These are phyloP conservation scores for Diaporthe citrichinensis DNA, from an alignment of 2,329 filamentous ascomycete species.

Conservation along the genomic window DNA sequence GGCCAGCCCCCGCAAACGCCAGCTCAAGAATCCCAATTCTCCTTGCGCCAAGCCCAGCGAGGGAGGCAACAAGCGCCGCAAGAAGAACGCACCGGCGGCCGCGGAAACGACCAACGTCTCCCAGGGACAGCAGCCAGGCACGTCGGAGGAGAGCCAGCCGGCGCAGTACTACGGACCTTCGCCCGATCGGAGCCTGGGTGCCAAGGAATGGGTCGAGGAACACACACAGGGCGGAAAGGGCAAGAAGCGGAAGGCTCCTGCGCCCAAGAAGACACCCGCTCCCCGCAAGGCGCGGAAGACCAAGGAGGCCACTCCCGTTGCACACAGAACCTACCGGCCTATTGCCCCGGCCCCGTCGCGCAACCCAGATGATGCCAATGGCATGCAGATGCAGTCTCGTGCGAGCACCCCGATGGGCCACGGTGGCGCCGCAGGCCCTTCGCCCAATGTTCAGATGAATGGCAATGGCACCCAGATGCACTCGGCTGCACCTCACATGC, in stretches of 20 bases:
- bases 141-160: neutral
- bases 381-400: neutral
- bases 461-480: neutral
- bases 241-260: slow-evolving; percentile 5
- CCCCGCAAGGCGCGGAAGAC: slow-evolving; percentile 8
- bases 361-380: neutral
- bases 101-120: neutral
- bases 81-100: neutral
- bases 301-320: neutral
- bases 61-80: slow-evolving; percentile 17
- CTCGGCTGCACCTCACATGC: neutral
- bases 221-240: neutral
- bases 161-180: slow-evolving; percentile 9
- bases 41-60: neutral
- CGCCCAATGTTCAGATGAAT: neutral
- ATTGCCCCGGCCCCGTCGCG: slow-evolving; percentile 14
- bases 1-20: neutral
- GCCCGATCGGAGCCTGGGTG: neutral
- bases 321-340: neutral
- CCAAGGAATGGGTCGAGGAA: neutral
- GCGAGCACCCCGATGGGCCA: neutral
- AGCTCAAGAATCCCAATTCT: slow-evolving; percentile 10
- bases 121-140: neutral
- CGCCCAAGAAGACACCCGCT: neutral
- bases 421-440: neutral